Base-by-base conservation (phyloP, 257 asterid genomes). In the Nicotiana obtusifolia region DNA sequence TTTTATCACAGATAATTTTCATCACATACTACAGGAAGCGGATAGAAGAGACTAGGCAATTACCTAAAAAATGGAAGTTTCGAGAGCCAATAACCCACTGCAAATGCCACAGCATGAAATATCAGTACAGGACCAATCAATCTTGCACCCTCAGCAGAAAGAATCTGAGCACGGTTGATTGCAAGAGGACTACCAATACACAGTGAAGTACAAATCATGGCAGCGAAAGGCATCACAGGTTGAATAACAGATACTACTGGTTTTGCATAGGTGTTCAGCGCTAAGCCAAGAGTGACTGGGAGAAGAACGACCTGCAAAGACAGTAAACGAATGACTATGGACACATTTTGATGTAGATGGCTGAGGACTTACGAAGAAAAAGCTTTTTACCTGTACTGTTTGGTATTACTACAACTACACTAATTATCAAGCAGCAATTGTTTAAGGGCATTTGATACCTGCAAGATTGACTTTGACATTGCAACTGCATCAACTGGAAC, bases 151-250 rank as follows among this genome's bases (percentile, higher is more conserved):
- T 93, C 97, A 0, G 89, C 65, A 1, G 98, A 96, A 76, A 94
- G 98, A 82, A 96, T 96, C 84, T 90, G 98, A 86, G 85, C 86
- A 61, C 95, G 87, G 67, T 96, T 96, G 59, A 96, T 91, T 30
- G 98, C 98, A 84, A 96, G 99, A 41, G 99, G 99, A 84, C 98
- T 93, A 65, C 99, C 99, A 54, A 96, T 94, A 71, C 99, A 96
- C 95, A 96, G 3, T 1, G 98, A 93, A 35, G 99, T 96, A 84
- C 99, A 96, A 52, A 93, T 13, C 99, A 96, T 96, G 22, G 98
- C 98, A 47, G 94, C 92, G 82, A 93, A 90, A 19, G 99, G 98
- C 99, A 94, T 96, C 87, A 94, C 80, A 3, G 98, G 98, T 88
- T 93, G 95, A 78, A 96, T 79, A 87, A 96, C 22, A 28, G 97